Conservation (phyloP, 2,329 filamentous ascomycete genomes). For the Trichophyton simii region DNA sequence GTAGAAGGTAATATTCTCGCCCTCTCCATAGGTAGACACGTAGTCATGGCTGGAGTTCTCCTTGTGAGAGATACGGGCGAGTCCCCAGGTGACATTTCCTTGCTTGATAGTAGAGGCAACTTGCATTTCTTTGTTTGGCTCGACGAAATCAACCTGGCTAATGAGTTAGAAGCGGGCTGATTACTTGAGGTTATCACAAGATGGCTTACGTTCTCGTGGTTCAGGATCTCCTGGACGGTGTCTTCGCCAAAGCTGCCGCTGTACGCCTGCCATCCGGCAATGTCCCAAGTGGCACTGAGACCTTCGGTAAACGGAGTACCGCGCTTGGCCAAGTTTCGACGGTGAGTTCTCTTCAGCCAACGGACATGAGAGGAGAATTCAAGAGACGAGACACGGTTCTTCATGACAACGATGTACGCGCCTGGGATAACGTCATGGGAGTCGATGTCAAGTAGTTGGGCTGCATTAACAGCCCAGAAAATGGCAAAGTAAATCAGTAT, state of each 20-base stretch:
- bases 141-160: constrained; percentile 12
- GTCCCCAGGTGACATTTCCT: constrained; percentile 23
- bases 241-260: constrained; percentile 11
- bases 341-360: constrained; percentile 9
- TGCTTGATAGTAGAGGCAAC: constrained; percentile 13
- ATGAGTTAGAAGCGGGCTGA: neutral
- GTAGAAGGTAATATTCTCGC: constrained; percentile 26
- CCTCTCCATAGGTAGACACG: constrained; percentile 25
- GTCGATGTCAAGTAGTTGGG: constrained; percentile 8
- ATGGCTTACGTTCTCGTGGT: constrained; percentile 1
- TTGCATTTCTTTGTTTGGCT: constrained; percentile 8
- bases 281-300: constrained; percentile 8
- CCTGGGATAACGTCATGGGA: constrained; percentile 4
- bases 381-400: constrained; percentile 9
- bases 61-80: constrained; percentile 24
- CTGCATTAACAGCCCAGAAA: constrained; percentile 10
- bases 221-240: constrained; percentile 10
- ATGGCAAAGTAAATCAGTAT: constrained; percentile 10
- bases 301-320: constrained; percentile 7
- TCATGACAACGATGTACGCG: constrained; percentile 13
- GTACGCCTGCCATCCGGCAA: constrained; percentile 9
- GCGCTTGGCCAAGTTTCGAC: constrained; percentile 8
- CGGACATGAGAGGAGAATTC: constrained; percentile 10
- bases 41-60: constrained; percentile 19
- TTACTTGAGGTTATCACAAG: neutral